These are phyloP conservation scores for Leccinum pallidistipes DNA, from an alignment of 1,284 basidiomycete genomes.

Conservation along the genomic window DNA sequence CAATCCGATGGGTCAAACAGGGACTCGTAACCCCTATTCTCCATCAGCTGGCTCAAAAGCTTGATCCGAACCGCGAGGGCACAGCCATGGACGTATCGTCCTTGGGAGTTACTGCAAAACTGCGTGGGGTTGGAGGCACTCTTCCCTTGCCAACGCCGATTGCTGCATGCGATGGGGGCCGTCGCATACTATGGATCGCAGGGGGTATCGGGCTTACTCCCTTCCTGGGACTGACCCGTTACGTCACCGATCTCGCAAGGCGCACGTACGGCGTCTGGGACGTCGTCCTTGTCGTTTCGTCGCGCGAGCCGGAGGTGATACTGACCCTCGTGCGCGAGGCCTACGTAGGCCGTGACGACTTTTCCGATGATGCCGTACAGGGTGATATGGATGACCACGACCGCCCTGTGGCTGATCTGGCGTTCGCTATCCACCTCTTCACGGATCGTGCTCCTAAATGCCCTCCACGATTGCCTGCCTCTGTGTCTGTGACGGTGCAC, in stretches of 20 bases:
- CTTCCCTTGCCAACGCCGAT: conserved; percentile 34
- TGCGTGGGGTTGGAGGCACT: conserved; percentile 21
- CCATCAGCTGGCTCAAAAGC: conserved; percentile 16
- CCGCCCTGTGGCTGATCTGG: conserved; percentile 2
- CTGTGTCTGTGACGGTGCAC: conserved; percentile 13
- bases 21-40: conserved; percentile 31
- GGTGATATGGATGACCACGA: conserved; percentile 6
- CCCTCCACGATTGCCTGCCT: conserved; percentile 9
- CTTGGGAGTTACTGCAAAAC: conserved; percentile 39
- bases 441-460: not conserved
- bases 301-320: conserved; percentile 27
- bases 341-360: conserved; percentile 2
- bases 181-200: conserved; percentile 25
- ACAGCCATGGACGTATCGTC: conserved; percentile 12
- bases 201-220: conserved; percentile 27
- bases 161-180: conserved; percentile 25
- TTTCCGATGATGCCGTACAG: not conserved
- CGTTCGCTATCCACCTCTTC: conserved; percentile 22
- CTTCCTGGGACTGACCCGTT: conserved; percentile 15
- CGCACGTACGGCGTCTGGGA: conserved; percentile 21
- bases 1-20: conserved; percentile 42
- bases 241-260: conserved; percentile 19
- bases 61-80: conserved; percentile 8
- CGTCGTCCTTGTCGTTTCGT: conserved; percentile 20
- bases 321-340: conserved; percentile 21